Conservation (phyloP, 768 basidiomycete genomes). For the Coprinopsis strossmayeri region DNA sequence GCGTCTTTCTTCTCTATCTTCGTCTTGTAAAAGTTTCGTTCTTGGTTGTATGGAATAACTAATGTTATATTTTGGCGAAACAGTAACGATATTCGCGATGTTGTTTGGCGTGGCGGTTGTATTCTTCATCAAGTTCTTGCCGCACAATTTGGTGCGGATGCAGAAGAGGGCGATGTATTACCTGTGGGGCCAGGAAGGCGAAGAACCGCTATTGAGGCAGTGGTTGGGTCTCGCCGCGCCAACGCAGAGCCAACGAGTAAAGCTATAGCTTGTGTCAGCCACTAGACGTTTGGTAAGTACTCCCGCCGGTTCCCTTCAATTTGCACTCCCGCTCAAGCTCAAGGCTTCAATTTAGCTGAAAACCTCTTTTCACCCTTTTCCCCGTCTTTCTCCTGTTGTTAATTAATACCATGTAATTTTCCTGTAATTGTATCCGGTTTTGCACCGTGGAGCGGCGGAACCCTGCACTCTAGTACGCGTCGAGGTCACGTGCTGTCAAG, state of each 20-base stretch:
- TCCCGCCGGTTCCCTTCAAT: no score
- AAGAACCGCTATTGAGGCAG: neutral
- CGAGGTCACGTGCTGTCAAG: neutral
- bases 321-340: no score
- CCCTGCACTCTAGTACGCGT: neutral
- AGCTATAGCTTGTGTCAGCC: neutral
- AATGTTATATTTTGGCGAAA: neutral
- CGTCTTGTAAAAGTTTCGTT: neutral
- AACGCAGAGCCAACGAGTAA: neutral
- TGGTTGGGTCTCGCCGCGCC: neutral
- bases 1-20: neutral
- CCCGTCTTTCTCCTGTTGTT: no score
- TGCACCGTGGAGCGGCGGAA: no score
- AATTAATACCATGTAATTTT: no score
- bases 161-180: conserved; percentile 54
- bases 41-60: neutral
- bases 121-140: conserved; percentile 51
- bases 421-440: no score
- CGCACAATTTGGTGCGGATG: conserved; percentile 48
- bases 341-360: no score
- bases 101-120: conserved; percentile 40
- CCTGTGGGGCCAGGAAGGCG: conserved; percentile 35
- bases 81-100: conserved; percentile 35
- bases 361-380: no score
- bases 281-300: no score